These are phyloP conservation scores for Yarrowia alimentaria DNA, from an alignment of 805 yeast genomes.

Conservation along the genomic window DNA sequence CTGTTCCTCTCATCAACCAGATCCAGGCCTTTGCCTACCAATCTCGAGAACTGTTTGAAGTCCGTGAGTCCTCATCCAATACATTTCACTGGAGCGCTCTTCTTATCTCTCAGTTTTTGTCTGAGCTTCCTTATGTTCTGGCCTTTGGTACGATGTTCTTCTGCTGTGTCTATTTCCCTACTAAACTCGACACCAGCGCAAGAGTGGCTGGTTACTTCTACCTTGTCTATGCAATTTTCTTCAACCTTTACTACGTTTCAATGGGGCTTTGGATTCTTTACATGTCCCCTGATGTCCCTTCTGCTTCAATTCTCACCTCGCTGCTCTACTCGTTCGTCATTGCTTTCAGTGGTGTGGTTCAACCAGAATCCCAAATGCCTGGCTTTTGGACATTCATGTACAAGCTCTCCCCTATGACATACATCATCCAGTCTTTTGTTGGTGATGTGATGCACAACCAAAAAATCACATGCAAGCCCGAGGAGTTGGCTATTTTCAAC, in stretches of 20 bases:
- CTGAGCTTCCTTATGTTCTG: conserved; percentile 61
- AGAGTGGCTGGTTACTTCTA: conserved; percentile 52
- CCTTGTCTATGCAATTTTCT: conserved; percentile 50
- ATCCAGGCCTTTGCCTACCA: conserved; percentile 57
- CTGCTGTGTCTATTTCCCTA: conserved; percentile 54
- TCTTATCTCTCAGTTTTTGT: conserved; percentile 51
- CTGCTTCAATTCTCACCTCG: conserved; percentile 63
- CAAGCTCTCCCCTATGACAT: conserved; percentile 67
- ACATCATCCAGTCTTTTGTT: conserved; percentile 59
- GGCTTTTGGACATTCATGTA: conserved; percentile 86
- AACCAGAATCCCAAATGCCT: conserved; percentile 58
- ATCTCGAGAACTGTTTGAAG: conserved; percentile 64
- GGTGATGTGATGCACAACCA: conserved; percentile 50
- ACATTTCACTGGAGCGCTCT: conserved; percentile 70
- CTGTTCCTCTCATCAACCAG: conserved; percentile 60
- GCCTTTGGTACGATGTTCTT: conserved; percentile 52
- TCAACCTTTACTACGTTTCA: conserved; percentile 51
- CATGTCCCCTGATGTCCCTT: conserved; percentile 61
- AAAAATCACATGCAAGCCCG: conserved; percentile 48
- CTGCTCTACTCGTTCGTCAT: conserved; percentile 57
- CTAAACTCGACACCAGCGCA: conserved; percentile 46
- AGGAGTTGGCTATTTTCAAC: conserved; percentile 51
- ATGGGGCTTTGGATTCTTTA: conserved; percentile 57
- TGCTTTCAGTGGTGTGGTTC: conserved; percentile 69
- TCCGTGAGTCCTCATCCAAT: conserved; percentile 66